Conservation (phyloP, 306 rosid species). For the Malus domestica region DNA sequence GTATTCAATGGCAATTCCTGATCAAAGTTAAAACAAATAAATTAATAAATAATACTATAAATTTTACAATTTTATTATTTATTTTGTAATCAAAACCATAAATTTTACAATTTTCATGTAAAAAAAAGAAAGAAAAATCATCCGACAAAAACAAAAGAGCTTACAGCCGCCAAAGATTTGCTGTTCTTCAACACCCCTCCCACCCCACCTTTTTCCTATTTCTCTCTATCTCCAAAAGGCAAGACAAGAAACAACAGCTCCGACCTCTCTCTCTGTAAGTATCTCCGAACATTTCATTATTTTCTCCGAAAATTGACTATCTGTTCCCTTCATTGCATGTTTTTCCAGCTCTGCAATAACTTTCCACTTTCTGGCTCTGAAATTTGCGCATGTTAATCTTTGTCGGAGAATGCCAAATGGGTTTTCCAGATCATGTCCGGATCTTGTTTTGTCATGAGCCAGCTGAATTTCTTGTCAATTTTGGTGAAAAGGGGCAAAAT, state of each 20-base stretch:
- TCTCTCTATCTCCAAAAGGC: not conserved
- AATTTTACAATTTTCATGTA: not conserved
- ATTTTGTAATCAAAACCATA: not conserved
- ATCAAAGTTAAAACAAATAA: not conserved
- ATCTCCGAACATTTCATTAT: constrained; percentile 20
- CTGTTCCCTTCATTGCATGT: not conserved
- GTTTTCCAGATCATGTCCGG: constrained; percentile 64
- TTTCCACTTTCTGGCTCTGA: constrained; percentile 5
- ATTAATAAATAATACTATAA: not conserved
- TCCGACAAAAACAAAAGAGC: constrained; percentile 25
- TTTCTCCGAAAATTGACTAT: constrained; percentile 11
- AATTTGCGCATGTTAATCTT: constrained; percentile 26
- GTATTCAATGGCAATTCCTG: not conserved
- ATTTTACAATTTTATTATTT: not conserved
- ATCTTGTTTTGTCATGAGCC: constrained; percentile 60
- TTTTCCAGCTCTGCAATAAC: constrained; percentile 15
- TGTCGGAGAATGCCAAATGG: constrained; percentile 34
- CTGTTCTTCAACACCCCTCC: constrained; percentile 36
- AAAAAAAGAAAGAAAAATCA: constrained; percentile 17
- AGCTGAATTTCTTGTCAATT: constrained; percentile 21
- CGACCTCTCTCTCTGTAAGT: constrained; percentile 17
- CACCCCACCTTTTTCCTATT: constrained; percentile 17
- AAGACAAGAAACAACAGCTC: not conserved
- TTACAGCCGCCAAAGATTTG: constrained; percentile 48
- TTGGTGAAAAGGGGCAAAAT: constrained; percentile 27